phyloP scores from a whole-genome alignment of 139 green algal species.

The Dunaliella primolecta region DNA sequence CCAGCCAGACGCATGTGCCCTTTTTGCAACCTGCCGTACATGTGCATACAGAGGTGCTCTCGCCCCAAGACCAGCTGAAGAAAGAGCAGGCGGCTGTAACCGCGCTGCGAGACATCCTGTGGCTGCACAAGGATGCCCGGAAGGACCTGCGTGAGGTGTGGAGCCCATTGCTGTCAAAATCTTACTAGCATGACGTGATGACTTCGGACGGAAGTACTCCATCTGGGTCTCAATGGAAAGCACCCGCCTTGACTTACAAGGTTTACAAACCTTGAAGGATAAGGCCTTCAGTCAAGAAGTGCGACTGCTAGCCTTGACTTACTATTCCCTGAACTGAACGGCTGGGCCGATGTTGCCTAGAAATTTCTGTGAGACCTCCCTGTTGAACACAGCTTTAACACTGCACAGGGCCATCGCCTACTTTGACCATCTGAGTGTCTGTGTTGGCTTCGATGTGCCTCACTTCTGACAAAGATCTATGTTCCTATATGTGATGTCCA shows the following conservation, averaged over 20 bases:
- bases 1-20: too few relatives aligned
- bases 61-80: constrained; percentile 20
- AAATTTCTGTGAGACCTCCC: not conserved
- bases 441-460: too few relatives aligned
- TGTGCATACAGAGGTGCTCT: constrained; percentile 1
- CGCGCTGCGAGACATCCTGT: constrained; percentile 30
- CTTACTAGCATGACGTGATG: too few relatives aligned
- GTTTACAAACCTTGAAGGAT: too few relatives aligned
- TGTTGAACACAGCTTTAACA: too few relatives aligned
- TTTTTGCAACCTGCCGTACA: too few relatives aligned
- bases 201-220: not conserved
- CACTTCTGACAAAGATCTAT: too few relatives aligned
- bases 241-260: not conserved
- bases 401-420: too few relatives aligned
- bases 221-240: not conserved
- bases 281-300: too few relatives aligned
- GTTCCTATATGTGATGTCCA: too few relatives aligned
- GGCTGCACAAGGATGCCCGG: constrained; percentile 6
- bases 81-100: constrained; percentile 22
- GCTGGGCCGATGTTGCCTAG: not conserved
- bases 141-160: constrained; percentile 37
- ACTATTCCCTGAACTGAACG: not conserved
- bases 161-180: not conserved
- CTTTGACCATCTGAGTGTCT: too few relatives aligned
- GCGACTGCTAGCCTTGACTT: too few relatives aligned